Evolutionary conservation across 2,329 filamentous ascomycete species (phyloP), one percentile per base, ranked within the genome.

Genomic region (Boeremia lycopersici): DNA sequence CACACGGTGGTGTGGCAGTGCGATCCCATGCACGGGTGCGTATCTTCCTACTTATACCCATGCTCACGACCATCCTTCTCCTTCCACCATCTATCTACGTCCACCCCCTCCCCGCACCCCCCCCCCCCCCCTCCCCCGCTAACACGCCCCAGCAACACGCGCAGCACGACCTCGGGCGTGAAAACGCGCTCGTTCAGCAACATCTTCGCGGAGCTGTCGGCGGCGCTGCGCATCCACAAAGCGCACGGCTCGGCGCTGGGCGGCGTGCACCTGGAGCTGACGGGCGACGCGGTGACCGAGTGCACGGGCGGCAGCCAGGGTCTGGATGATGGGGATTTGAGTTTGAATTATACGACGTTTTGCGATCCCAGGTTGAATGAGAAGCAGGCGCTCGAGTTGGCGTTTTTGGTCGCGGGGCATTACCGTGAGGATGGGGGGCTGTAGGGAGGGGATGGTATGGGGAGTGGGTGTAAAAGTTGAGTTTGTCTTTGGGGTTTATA

Each of bases 311-410:
- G 95, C 17, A 93, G 91, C 60, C 91, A 91, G 71, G 90, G 89
- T 0, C 78, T 98, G 55, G 90, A 85, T 31, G 95, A 98, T 75
- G 90, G 95, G 59, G 93, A 97, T 70, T 74, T 99, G 67, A 89
- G 89, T 2, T 84, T 91, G 61, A 93, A 96, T 69, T 99, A 99
- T 77, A 96, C 92, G 5, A 96, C 89, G 33, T 98, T 93, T 80
- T 99, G 95, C 74, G 95, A 99, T 74, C 95, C 95, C 5, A 80
- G 95, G 23, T 79, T 99, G 63, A 99, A 99, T 71, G 95, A 98
- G 82, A 97, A 98, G 79, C 95, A 99, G 80, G 93, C 95, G 0
- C 82, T 99, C 12, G 95, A 99, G 79, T 77, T 98, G 73, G 93
- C 95, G 0, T 99, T 99, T 75, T 77, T 98, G 68, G 88, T 99